Evolutionary conservation across 129 eudicot genomes (phyloP).

Genomic region (Lactuca sativa): DNA sequence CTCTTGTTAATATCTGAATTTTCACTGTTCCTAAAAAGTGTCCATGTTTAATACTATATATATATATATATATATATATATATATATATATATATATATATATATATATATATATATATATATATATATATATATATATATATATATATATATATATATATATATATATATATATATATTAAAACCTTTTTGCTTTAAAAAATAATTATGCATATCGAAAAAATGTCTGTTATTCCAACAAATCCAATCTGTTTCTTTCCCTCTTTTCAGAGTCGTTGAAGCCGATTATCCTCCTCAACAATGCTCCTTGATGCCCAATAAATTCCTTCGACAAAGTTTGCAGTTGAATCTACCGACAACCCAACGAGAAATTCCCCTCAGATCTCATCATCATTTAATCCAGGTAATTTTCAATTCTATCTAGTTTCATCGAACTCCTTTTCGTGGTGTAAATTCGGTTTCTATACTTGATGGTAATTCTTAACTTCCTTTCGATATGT

Average conservation of each 20-base stretch:
- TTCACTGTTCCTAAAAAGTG: too few relatives aligned
- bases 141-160: too few relatives aligned
- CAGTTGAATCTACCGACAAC: background rate
- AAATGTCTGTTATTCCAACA: slow-evolving; percentile 8
- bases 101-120: too few relatives aligned
- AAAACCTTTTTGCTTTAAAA: too few relatives aligned
- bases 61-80: too few relatives aligned
- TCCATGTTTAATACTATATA: too few relatives aligned
- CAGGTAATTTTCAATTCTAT: background rate
- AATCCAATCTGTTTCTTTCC: slow-evolving; percentile 2
- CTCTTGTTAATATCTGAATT: too few relatives aligned
- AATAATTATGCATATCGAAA: background rate
- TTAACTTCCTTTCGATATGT: background rate
- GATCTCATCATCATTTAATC: background rate
- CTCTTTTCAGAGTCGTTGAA: background rate
- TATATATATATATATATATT: too few relatives aligned
- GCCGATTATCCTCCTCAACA: slow-evolving; percentile 1
- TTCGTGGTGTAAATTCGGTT: background rate
- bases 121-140: too few relatives aligned
- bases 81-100: too few relatives aligned
- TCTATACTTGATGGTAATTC: background rate
- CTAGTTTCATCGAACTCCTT: background rate
- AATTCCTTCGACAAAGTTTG: background rate
- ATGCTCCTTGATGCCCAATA: slow-evolving; percentile 8
- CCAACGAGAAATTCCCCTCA: background rate